phyloP scores from a whole-genome alignment of 2,329 filamentous ascomycete genomes.

The Fusarium heterosporum region DNA sequence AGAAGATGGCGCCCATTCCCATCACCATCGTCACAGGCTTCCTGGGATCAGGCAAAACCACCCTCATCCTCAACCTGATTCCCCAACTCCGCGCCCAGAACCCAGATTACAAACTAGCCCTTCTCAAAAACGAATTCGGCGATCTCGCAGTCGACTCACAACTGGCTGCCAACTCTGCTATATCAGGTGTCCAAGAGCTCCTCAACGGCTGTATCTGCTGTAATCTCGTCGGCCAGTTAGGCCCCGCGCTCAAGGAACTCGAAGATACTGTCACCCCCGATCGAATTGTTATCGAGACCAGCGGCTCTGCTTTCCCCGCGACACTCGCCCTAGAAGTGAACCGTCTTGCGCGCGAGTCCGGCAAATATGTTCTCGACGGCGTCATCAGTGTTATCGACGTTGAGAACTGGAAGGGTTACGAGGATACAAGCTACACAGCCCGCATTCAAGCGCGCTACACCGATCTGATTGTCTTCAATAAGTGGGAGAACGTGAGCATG shows the following conservation, averaged over 20 bases:
- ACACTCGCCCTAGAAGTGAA: conserved; percentile 94
- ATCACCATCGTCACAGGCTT: conserved; percentile 98
- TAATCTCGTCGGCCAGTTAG: conserved; percentile 93
- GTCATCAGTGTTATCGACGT: conserved; percentile 92
- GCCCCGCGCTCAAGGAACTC: conserved; percentile 82
- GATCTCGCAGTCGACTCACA: conserved; percentile 94
- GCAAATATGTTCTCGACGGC: conserved; percentile 80
- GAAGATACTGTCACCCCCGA: conserved; percentile 71
- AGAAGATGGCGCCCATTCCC: conserved; percentile 76
- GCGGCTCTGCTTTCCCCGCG: conserved; percentile 86
- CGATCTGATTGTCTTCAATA: conserved; percentile 91
- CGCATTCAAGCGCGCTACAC: conserved; percentile 90
- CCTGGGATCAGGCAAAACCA: conserved; percentile 95
- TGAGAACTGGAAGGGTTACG: conserved; percentile 94
- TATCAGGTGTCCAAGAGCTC: conserved; percentile 90
- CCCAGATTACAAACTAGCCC: conserved; percentile 83
- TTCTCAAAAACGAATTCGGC: conserved; percentile 98
- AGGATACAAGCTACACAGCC: conserved; percentile 90
- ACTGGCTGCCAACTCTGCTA: conserved; percentile 82
- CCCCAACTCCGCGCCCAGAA: conserved; percentile 84
- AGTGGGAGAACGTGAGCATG: conserved; percentile 85
- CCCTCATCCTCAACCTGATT: conserved; percentile 91
- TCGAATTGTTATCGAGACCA: conserved; percentile 94
- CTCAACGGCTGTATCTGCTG: conserved; percentile 99
- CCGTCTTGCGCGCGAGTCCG: conserved; percentile 76